These are phyloP conservation scores for Leccinum pachyderme DNA, from an alignment of 1,284 basidiomycete genomes.

Conservation along the genomic window DNA sequence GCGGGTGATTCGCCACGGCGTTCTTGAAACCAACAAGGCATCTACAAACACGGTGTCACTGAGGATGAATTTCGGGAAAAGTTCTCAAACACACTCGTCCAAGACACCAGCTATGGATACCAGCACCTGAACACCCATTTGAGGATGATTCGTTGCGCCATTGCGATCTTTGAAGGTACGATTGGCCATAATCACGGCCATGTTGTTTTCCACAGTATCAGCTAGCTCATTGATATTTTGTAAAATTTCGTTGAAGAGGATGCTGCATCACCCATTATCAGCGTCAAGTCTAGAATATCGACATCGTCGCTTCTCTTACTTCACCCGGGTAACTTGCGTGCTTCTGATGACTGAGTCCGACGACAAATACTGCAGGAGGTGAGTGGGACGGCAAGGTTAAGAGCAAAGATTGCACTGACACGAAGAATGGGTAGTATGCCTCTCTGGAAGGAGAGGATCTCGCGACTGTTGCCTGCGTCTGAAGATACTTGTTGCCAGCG, in stretches of 20 bases:
- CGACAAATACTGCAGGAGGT: conserved; percentile 50
- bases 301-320: conserved; percentile 40
- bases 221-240: conserved; percentile 49
- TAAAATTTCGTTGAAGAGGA: conserved; percentile 52
- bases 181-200: conserved; percentile 40
- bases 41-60: conserved; percentile 35
- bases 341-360: conserved; percentile 64
- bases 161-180: conserved; percentile 43
- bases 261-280: conserved; percentile 34
- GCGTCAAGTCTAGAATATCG: neutral
- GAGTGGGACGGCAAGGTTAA: neutral
- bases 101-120: conserved; percentile 47
- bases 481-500: conserved; percentile 45
- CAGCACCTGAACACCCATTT: conserved; percentile 44
- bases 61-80: neutral
- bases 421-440: conserved; percentile 57
- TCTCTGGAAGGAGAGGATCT: conserved; percentile 57
- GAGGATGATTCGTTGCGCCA: conserved; percentile 8
- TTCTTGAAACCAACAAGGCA: conserved; percentile 62
- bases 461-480: conserved; percentile 32
- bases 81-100: conserved; percentile 45
- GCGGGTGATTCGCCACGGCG: conserved; percentile 45
- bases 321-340: conserved; percentile 51
- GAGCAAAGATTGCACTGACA: conserved; percentile 35
- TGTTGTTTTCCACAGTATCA: conserved; percentile 41